phyloP scores from a whole-genome alignment of 805 yeast species.

The Priceomyces melissophilus region DNA sequence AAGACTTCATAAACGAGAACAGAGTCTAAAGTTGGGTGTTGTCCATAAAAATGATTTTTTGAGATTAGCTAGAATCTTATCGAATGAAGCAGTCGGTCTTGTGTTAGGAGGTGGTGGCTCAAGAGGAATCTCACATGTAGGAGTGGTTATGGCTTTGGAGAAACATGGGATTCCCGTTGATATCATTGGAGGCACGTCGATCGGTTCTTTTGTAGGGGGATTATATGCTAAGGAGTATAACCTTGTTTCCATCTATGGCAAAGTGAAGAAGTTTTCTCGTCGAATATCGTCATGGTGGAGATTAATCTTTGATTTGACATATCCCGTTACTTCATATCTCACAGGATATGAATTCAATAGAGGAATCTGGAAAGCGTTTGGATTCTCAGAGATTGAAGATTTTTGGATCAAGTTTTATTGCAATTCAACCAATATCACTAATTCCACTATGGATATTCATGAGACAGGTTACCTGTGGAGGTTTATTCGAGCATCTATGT shows the following conservation, averaged over 20 bases:
- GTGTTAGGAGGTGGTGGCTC: constrained; percentile 99
- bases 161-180: constrained; percentile 93
- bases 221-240: constrained; percentile 90
- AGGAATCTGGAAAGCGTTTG: constrained; percentile 96
- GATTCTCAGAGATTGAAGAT: constrained; percentile 89
- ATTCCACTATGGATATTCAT: constrained; percentile 93
- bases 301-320: constrained; percentile 75
- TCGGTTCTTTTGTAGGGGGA: constrained; percentile 95
- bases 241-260: constrained; percentile 83
- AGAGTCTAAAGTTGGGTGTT: constrained; percentile 30
- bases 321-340: constrained; percentile 90
- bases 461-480: constrained; percentile 94
- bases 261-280: constrained; percentile 81
- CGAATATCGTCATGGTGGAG: constrained; percentile 87
- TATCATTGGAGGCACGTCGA: constrained; percentile 92
- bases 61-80: constrained; percentile 81
- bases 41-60: constrained; percentile 84
- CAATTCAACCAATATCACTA: constrained; percentile 92
- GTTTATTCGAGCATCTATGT: constrained; percentile 93
- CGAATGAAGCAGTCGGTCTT: constrained; percentile 91
- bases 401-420: constrained; percentile 89
- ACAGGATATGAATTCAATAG: constrained; percentile 97
- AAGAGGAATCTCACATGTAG: constrained; percentile 88
- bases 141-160: constrained; percentile 86
- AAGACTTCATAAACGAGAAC: constrained; percentile 16